Conservation (phyloP, 2,329 filamentous ascomycete genomes). For the Trichoderma citrinoviride region DNA sequence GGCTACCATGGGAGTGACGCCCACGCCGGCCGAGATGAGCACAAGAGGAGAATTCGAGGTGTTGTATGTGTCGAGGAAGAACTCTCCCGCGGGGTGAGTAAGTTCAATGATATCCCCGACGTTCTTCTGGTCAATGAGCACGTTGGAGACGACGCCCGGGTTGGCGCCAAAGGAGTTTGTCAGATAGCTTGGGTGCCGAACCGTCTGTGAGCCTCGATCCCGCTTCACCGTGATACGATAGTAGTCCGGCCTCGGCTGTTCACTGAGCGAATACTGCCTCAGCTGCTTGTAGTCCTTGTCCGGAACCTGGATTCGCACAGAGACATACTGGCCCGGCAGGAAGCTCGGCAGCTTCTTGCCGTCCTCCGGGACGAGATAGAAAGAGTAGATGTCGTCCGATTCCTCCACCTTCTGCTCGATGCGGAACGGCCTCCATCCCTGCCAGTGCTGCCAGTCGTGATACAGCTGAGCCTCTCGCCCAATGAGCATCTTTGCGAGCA, state of each 20-base stretch:
- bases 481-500: constrained; percentile 71
- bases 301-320: constrained; percentile 57
- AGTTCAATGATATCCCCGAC: constrained; percentile 63
- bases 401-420: constrained; percentile 65
- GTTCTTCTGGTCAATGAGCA: constrained; percentile 60
- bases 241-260: constrained; percentile 58
- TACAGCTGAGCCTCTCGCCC: constrained; percentile 63
- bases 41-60: constrained; percentile 49
- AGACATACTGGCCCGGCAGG: constrained; percentile 71
- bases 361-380: constrained; percentile 65
- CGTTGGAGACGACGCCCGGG: constrained; percentile 66
- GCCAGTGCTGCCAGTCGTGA: constrained; percentile 59
- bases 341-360: constrained; percentile 59
- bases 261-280: constrained; percentile 71
- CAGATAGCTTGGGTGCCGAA: constrained; percentile 27
- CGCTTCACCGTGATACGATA: constrained; percentile 72
- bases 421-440: constrained; percentile 64
- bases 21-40: constrained; percentile 60
- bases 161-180: constrained; percentile 40
- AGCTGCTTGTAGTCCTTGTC: constrained; percentile 59
- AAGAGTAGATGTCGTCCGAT: constrained; percentile 66
- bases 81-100: constrained; percentile 64
- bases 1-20: constrained; percentile 58
- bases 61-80: constrained; percentile 50
- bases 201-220: constrained; percentile 52